These are phyloP conservation scores for Candida suzukii DNA, from an alignment of 805 yeast genomes.

Conservation along the genomic window DNA sequence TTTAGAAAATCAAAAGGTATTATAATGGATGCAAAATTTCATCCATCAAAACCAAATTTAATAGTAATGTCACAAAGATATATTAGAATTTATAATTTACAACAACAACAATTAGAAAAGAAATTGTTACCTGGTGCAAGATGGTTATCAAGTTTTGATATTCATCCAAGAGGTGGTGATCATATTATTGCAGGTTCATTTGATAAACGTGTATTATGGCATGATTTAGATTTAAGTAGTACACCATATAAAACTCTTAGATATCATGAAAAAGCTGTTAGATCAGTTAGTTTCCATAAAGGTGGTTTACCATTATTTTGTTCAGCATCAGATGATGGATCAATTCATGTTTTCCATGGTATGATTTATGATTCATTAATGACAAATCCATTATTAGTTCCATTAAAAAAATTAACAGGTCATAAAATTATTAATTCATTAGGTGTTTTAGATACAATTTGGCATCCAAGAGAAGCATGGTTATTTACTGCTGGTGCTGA, in stretches of 20 bases:
- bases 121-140: slow-evolving; percentile 92
- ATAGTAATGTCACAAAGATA: slow-evolving; percentile 93
- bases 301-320: slow-evolving; percentile 83
- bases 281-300: slow-evolving; percentile 82
- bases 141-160: slow-evolving; percentile 86
- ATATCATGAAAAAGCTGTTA: slow-evolving; percentile 91
- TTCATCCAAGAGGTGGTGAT: slow-evolving; percentile 91
- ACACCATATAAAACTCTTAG: slow-evolving; percentile 95
- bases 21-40: slow-evolving; percentile 93
- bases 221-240: slow-evolving; percentile 79
- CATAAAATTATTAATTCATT: slow-evolving; percentile 73
- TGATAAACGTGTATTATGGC: slow-evolving; percentile 96
- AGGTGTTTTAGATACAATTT: slow-evolving; percentile 79
- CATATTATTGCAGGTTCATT: slow-evolving; percentile 87
- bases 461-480: slow-evolving; percentile 99
- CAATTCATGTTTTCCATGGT: slow-evolving; percentile 90
- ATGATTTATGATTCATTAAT: slow-evolving; percentile 92
- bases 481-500: slow-evolving; percentile 96
- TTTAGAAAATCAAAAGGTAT: slow-evolving; percentile 90
- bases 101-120: slow-evolving; percentile 77
- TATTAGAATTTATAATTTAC: slow-evolving; percentile 82
- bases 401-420: slow-evolving; percentile 88
- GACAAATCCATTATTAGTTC: slow-evolving; percentile 94
- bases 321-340: slow-evolving; percentile 92
- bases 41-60: slow-evolving; percentile 90